Evolutionary conservation across 495 filamentous ascomycete genomes (phyloP).

Genomic region (Penicillium verhagenii): DNA sequence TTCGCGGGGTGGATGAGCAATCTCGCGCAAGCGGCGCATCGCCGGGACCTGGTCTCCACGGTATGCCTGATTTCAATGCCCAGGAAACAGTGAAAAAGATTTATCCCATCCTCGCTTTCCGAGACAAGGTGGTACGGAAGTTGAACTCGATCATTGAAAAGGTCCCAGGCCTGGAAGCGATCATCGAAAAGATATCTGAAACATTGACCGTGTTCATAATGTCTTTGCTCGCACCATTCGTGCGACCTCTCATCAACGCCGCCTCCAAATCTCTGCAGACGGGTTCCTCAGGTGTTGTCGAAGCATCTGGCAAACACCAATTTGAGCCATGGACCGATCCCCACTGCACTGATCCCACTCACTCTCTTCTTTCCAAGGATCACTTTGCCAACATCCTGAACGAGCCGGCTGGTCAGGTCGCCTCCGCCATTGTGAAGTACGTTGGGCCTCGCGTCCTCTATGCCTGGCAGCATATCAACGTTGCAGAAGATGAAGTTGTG

Average conservation of each 20-base stretch:
- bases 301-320: conserved; percentile 78
- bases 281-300: conserved; percentile 77
- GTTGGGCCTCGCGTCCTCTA: conserved; percentile 82
- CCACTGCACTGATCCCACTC: conserved; percentile 84
- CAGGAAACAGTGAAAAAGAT: conserved; percentile 78
- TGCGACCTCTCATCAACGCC: conserved; percentile 86
- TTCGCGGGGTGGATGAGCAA: conserved; percentile 10
- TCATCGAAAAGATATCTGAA: conserved; percentile 89
- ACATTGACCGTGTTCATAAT: conserved; percentile 87
- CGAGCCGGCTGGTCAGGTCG: conserved; percentile 79
- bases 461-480: conserved; percentile 82
- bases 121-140: conserved; percentile 84
- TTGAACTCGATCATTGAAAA: conserved; percentile 84
- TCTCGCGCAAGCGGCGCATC: conserved; percentile 22
- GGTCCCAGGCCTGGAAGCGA: conserved; percentile 81
- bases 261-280: conserved; percentile 78
- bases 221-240: conserved; percentile 82
- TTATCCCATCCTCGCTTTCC: conserved; percentile 91
- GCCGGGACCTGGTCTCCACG: conserved; percentile 58
- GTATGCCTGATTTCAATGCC: conserved; percentile 78
- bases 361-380: conserved; percentile 93
- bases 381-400: conserved; percentile 95
- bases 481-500: conserved; percentile 75
- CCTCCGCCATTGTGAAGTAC: conserved; percentile 76
- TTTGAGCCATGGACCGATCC: conserved; percentile 89